A percentile compares a stretch with the other conserved stretches of the same genome.
These are phyloP conservation scores for Dothistroma pini DNA, from an alignment of 2,329 filamentous ascomycete species.

Conservation along the genomic window DNA sequence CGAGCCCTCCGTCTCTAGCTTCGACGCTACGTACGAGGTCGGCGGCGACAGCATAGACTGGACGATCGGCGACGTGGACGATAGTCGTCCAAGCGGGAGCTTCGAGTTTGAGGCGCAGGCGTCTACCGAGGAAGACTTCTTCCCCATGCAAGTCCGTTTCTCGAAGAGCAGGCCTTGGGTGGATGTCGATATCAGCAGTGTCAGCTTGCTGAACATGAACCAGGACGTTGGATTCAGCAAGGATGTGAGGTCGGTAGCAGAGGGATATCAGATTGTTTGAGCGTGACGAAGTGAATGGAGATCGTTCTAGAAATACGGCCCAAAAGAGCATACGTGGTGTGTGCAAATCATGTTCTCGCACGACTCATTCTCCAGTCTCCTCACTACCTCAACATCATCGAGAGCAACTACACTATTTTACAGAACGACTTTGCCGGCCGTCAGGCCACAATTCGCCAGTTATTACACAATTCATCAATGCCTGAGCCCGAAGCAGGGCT, in stretches of 20 bases:
- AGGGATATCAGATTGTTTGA: conserved; percentile 74
- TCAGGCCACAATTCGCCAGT: too few relatives aligned
- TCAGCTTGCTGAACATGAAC: conserved; percentile 68
- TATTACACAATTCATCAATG: not conserved
- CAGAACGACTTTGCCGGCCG: not conserved
- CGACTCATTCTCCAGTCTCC: not conserved
- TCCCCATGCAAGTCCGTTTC: conserved; percentile 93
- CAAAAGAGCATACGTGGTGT: not conserved
- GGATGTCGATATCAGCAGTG: conserved; percentile 84
- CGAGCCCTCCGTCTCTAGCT: conserved; percentile 86
- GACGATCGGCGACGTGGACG: conserved; percentile 82
- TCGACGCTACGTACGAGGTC: conserved; percentile 91
- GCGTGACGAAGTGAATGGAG: not conserved
- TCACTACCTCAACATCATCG: not conserved
- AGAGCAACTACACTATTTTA: not conserved
- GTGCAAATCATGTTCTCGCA: not conserved
- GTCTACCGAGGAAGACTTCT: conserved; percentile 88
- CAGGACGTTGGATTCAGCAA: conserved; percentile 80
- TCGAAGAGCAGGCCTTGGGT: conserved; percentile 81
- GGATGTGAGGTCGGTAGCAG: conserved; percentile 72
- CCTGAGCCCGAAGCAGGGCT: too few relatives aligned
- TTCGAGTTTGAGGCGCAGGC: conserved; percentile 95
- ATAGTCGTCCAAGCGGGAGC: conserved; percentile 75
- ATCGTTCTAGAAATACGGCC: not conserved
- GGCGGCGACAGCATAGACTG: conserved; percentile 90